Conservation (phyloP, 192 early-diverging fungal genomes). For the Coemansia sp. region DNA sequence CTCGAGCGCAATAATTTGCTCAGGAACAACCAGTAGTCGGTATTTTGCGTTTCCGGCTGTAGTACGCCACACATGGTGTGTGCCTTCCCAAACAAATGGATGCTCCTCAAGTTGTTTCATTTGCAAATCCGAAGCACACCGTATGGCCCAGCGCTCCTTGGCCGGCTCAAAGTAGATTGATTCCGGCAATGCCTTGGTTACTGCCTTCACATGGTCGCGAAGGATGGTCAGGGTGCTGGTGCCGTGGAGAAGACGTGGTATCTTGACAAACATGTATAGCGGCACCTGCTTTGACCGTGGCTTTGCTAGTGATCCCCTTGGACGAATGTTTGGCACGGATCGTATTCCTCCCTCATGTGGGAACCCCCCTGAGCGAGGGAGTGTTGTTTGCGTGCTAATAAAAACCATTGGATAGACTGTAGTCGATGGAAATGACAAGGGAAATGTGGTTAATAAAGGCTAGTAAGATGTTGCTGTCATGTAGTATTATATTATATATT, state of each 20-base stretch:
- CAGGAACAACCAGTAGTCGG: not conserved
- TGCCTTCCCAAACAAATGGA: slow-evolving; percentile 1
- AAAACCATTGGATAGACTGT: too few species aligned
- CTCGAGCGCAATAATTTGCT: not conserved
- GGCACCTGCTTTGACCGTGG: not conserved
- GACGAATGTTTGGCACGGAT: not conserved
- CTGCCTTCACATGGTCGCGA: not conserved
- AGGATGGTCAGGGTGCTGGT: slow-evolving; percentile 1
- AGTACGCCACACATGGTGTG: not conserved
- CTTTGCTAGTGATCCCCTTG: not conserved
- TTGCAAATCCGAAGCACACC: not conserved
- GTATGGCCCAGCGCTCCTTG: slow-evolving; percentile 2
- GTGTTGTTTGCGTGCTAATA: too few species aligned
- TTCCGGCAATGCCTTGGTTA: not conserved
- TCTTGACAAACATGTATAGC: slow-evolving; percentile 5
- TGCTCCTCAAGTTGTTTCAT: not conserved
- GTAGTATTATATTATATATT: too few species aligned
- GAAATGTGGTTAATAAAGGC: too few species aligned
- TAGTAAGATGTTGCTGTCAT: too few species aligned
- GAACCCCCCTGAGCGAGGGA: too few species aligned
- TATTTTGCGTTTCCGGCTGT: not conserved
- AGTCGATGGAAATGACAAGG: too few species aligned
- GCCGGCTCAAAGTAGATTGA: not conserved
- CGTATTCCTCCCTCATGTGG: not conserved
- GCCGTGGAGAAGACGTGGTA: not conserved